A percentile compares a stretch with the other conserved stretches of the same genome.
These are phyloP conservation scores for Nannochloris sp. DNA, from an alignment of 139 green algal species.

Conservation along the genomic window DNA sequence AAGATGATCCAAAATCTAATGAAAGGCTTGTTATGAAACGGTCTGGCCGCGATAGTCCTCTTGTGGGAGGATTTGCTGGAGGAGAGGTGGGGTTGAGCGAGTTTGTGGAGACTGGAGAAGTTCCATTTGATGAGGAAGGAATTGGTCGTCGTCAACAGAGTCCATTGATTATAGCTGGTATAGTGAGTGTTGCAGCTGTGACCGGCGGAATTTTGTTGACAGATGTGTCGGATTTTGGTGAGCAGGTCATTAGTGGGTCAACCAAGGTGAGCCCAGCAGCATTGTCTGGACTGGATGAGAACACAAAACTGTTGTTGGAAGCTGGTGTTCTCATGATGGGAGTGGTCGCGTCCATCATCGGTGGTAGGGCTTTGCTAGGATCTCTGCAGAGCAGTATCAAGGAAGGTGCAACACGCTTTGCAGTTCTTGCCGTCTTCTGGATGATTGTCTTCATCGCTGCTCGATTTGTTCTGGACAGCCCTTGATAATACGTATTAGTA, in stretches of 20 bases:
- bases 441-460: conserved; percentile 43
- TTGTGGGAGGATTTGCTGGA: conserved; percentile 75
- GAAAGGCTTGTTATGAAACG: neutral
- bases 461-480: conserved; percentile 32
- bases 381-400: conserved; percentile 15
- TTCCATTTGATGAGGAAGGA: conserved; percentile 28
- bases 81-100: conserved; percentile 64
- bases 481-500: conserved; percentile 7
- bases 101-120: conserved; percentile 59
- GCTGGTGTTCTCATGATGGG: conserved; percentile 24
- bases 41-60: neutral
- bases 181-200: conserved; percentile 35
- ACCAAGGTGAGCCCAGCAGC: conserved; percentile 3
- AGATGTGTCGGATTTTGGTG: conserved; percentile 35
- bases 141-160: conserved; percentile 26
- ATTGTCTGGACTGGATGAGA: conserved; percentile 26
- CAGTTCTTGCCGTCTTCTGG: conserved; percentile 45
- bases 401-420: conserved; percentile 22
- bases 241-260: conserved; percentile 18
- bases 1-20: neutral
- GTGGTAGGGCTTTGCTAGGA: conserved; percentile 15
- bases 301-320: conserved; percentile 37
- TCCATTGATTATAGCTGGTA: conserved; percentile 41
- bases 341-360: conserved; percentile 17
- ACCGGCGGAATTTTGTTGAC: conserved; percentile 50